Conservation (phyloP, 768 basidiomycete genomes). For the Leccinum rimulosum region DNA sequence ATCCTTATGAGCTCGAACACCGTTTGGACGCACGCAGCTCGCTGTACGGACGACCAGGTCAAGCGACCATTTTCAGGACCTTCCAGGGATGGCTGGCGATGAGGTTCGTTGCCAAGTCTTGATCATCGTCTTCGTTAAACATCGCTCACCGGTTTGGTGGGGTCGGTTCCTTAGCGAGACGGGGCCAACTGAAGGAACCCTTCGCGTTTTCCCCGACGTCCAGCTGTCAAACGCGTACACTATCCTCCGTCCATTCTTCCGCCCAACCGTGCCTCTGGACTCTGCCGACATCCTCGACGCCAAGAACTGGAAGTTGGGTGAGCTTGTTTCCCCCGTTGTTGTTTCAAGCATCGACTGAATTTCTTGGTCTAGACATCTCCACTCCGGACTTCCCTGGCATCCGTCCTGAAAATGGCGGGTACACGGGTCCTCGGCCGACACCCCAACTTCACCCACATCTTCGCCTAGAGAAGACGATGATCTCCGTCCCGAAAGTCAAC, state of each 20-base stretch:
- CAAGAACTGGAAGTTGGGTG: constrained; percentile 55
- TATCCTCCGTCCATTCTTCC: constrained; percentile 78
- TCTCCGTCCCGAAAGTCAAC: constrained; percentile 63
- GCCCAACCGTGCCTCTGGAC: constrained; percentile 39
- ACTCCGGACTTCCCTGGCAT: constrained; percentile 55
- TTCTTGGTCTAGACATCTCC: constrained; percentile 38
- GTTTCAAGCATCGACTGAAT: constrained; percentile 16
- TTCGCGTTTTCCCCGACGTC: constrained; percentile 67
- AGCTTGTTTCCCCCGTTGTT: constrained; percentile 13
- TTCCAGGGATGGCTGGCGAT: constrained; percentile 81
- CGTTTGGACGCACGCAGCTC: constrained; percentile 61
- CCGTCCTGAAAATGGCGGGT: constrained; percentile 18
- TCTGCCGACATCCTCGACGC: constrained; percentile 44
- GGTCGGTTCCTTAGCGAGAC: constrained; percentile 45
- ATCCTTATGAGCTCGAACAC: constrained; percentile 61
- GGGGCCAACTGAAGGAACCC: constrained; percentile 65
- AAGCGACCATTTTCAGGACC: constrained; percentile 54
- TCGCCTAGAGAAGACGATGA: constrained; percentile 61
- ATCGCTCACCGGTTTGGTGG: not conserved
- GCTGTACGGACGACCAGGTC: constrained; percentile 56
- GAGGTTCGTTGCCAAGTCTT: constrained; percentile 41
- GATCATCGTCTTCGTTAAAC: not conserved
- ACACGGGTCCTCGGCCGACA: constrained; percentile 45
- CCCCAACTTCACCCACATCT: constrained; percentile 66
- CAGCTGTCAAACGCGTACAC: constrained; percentile 68